phyloP scores from a whole-genome alignment of 1,139 yeast genomes.

The Wickerhamiella pararugosa region DNA sequence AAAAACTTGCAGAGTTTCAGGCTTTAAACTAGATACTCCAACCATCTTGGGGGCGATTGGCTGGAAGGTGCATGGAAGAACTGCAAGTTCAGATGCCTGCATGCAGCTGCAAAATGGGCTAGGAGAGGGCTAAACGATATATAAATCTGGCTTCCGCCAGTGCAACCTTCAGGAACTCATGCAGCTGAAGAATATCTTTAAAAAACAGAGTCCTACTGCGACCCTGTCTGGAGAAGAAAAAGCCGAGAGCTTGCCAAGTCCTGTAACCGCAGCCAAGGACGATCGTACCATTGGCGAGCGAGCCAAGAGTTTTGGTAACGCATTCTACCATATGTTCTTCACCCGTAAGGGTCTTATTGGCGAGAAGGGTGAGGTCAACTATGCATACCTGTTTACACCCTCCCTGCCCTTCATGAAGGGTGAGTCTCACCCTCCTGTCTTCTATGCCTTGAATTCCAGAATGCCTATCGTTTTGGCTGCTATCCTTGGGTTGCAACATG shows the following conservation, averaged over 20 bases:
- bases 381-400: constrained; percentile 61
- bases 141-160: too few species aligned
- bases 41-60: too few species aligned
- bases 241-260: background rate
- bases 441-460: constrained; percentile 61
- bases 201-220: too few species aligned
- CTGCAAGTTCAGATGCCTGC: too few species aligned
- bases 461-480: constrained; percentile 67
- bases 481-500: constrained; percentile 73
- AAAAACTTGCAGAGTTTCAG: too few species aligned
- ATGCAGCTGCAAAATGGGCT: too few species aligned
- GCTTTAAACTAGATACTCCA: too few species aligned
- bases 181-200: too few species aligned
- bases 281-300: background rate
- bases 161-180: too few species aligned
- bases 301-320: background rate
- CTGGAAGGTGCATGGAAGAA: too few species aligned
- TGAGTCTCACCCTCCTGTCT: constrained; percentile 42
- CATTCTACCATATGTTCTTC: constrained; percentile 11
- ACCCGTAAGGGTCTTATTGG: constrained; percentile 73
- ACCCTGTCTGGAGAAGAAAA: too few species aligned
- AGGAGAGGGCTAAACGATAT: too few species aligned
- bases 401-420: constrained; percentile 46
- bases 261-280: background rate
- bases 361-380: constrained; percentile 43